These are phyloP conservation scores for Calonectria multiphialidica DNA, from an alignment of 2,329 filamentous ascomycete species.

Conservation along the genomic window DNA sequence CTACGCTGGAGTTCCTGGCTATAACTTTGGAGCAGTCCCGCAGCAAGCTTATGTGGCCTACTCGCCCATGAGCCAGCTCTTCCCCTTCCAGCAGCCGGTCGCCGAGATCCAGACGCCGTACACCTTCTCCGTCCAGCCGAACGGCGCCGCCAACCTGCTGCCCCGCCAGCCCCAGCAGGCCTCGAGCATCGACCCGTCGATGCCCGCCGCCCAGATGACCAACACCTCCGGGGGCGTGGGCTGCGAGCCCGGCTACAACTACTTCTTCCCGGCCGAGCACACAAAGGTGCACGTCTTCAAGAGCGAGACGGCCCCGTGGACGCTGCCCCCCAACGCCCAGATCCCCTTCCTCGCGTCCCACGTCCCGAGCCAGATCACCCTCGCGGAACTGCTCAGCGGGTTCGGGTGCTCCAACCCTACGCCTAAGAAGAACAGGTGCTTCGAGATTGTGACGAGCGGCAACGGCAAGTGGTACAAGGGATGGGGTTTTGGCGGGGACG, in stretches of 20 bases:
- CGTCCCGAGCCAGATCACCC: conserved; percentile 64
- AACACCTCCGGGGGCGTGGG: conserved; percentile 70
- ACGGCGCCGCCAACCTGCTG: conserved; percentile 50
- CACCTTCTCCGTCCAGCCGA: conserved; percentile 51
- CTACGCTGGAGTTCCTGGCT: conserved; percentile 51
- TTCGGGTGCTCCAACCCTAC: conserved; percentile 67
- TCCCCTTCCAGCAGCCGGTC: conserved; percentile 19
- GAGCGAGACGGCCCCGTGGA: conserved; percentile 65
- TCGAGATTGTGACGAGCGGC: conserved; percentile 67
- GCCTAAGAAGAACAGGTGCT: conserved; percentile 67
- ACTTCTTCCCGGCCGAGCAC: conserved; percentile 69
- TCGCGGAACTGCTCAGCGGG: conserved; percentile 69
- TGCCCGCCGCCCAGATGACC: conserved; percentile 66
- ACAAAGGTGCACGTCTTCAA: conserved; percentile 72
- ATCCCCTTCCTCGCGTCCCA: conserved; percentile 63
- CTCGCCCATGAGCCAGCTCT: conserved; percentile 29
- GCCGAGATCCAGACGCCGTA: conserved; percentile 44
- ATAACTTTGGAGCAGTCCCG: conserved; percentile 42
- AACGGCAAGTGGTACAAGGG: conserved; percentile 72
- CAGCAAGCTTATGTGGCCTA: conserved; percentile 34
- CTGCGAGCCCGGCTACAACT: conserved; percentile 73
- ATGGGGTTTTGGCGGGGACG: conserved; percentile 61
- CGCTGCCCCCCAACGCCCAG: conserved; percentile 54
- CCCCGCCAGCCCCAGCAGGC: conserved; percentile 56
- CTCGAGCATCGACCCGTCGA: conserved; percentile 57